Evolutionary conservation across 257 asterid species (phyloP).

Genomic region (Haberlea rhodopensis): DNA sequence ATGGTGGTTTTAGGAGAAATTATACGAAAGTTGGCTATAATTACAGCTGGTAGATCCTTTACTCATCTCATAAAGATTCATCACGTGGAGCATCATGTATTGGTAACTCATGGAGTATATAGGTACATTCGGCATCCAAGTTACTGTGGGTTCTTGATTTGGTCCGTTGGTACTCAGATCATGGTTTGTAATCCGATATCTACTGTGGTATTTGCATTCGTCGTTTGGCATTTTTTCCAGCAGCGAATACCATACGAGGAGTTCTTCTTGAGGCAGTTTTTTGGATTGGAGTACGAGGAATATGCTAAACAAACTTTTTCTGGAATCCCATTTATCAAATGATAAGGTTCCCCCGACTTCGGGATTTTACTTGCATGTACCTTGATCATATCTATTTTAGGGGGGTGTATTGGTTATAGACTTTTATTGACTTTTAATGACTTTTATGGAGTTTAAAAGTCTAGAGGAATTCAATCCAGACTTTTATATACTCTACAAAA

Average conservation of each 20-base stretch:
- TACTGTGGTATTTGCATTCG: slow-evolving; percentile 51
- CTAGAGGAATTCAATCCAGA: too few species aligned
- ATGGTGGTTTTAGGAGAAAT: slow-evolving; percentile 74
- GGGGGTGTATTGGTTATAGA: too few species aligned
- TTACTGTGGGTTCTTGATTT: slow-evolving; percentile 61
- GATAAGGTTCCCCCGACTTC: slow-evolving; percentile 22
- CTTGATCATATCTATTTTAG: background rate
- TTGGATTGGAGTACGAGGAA: slow-evolving; percentile 63
- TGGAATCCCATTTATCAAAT: slow-evolving; percentile 82
- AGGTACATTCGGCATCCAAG: slow-evolving; percentile 70
- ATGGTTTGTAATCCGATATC: slow-evolving; percentile 87
- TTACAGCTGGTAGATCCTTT: slow-evolving; percentile 85
- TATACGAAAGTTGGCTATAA: slow-evolving; percentile 73
- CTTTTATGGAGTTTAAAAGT: too few species aligned
- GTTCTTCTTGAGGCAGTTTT: slow-evolving; percentile 73
- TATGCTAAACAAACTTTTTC: slow-evolving; percentile 59
- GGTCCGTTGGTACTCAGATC: slow-evolving; percentile 62
- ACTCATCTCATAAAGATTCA: slow-evolving; percentile 26
- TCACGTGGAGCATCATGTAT: slow-evolving; percentile 63
- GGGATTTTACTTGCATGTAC: background rate
- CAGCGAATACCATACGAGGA: slow-evolving; percentile 80
- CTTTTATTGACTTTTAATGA: too few species aligned
- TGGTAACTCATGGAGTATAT: slow-evolving; percentile 76
- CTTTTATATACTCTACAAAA: too few species aligned
- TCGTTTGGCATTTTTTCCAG: slow-evolving; percentile 75